Evolutionary conservation across 2,329 filamentous ascomycete species (phyloP).

Genomic region (Colletotrichum caudatum): DNA sequence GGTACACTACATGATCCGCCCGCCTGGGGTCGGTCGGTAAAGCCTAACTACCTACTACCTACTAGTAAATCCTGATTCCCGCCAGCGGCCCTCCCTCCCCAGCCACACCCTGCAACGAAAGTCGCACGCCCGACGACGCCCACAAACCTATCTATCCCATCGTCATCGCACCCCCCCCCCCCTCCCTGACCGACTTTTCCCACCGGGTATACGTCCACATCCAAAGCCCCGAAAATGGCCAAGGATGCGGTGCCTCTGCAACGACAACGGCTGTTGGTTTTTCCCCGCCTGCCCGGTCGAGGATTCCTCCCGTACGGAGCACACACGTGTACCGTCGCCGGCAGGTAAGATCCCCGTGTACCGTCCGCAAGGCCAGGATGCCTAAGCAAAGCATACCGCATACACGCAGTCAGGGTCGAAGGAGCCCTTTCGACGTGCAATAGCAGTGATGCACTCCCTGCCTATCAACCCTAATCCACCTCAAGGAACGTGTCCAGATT

Average conservation of each 20-base stretch:
- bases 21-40: conserved; percentile 11
- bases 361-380: conserved; percentile 6
- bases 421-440: not conserved
- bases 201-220: not conserved
- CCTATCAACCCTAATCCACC: not conserved
- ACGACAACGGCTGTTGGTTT: not conserved
- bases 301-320: conserved; percentile 12
- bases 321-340: conserved; percentile 23
- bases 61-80: conserved; percentile 39
- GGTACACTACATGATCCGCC: conserved; percentile 1
- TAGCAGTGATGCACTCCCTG: not conserved
- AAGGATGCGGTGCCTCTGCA: conserved; percentile 20
- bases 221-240: not conserved
- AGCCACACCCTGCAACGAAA: conserved; percentile 35
- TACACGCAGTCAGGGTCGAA: not conserved
- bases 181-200: conserved; percentile 24
- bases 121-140: conserved; percentile 13
- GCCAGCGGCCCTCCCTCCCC: conserved; percentile 5
- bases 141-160: not conserved
- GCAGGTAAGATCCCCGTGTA: conserved; percentile 28
- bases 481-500: conserved; percentile 15
- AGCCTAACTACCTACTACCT: conserved; percentile 28
- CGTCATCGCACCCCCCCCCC: conserved; percentile 4
- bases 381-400: not conserved
- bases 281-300: not conserved